A percentile compares a stretch with the other conserved stretches of the same genome.
Evolutionary conservation across 176 grass and related monocot genomes (phyloP).

Genomic region (Stipa capillata): DNA sequence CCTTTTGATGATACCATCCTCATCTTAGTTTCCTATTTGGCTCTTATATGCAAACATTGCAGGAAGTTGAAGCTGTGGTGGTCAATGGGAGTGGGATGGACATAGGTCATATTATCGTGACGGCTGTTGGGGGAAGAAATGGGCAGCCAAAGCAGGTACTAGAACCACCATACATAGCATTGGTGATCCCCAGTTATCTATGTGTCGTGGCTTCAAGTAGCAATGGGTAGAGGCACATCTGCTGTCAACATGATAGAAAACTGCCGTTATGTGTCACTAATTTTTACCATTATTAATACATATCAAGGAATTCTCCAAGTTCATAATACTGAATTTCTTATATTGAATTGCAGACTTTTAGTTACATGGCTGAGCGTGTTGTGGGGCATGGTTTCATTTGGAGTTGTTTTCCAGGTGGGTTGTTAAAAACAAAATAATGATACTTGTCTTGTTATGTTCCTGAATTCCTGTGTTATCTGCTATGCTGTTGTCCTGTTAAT

Average conservation of each 20-base stretch:
- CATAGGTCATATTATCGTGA: conserved; percentile 65
- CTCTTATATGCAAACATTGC: conserved; percentile 1
- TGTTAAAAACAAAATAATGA: neutral
- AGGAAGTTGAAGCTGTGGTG: conserved; percentile 66
- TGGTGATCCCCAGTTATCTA: neutral
- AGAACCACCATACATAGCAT: neutral
- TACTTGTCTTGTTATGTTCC: neutral
- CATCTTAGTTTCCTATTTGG: neutral
- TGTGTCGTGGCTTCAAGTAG: neutral
- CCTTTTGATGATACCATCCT: neutral
- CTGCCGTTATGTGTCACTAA: neutral
- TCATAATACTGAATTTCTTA: neutral
- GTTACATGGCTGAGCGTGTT: conserved; percentile 76
- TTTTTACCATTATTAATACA: neutral
- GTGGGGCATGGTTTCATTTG: conserved; percentile 86
- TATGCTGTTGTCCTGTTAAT: neutral
- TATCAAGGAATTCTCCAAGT: neutral
- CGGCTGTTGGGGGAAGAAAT: conserved; percentile 61
- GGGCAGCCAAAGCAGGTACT: conserved; percentile 73
- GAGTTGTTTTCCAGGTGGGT: conserved; percentile 74
- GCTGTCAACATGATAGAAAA: neutral
- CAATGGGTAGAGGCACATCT: neutral
- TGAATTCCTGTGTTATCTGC: neutral
- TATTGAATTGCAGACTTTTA: conserved; percentile 59
- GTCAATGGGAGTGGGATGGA: conserved; percentile 69